Conservation (phyloP, 257 asterid species). For the Hygrophila difformis region DNA sequence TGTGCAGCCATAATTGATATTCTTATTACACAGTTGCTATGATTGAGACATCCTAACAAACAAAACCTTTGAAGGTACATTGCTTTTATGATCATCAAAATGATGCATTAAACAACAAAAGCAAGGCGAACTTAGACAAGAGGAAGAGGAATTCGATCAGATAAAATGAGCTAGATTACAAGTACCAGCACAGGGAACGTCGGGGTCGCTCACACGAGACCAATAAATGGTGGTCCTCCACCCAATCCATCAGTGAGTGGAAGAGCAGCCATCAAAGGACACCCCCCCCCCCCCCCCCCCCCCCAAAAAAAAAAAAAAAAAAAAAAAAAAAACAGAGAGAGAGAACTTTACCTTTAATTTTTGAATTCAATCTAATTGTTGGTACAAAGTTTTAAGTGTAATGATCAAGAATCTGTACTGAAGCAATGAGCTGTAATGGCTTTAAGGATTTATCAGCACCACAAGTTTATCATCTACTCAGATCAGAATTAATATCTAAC, state of each 20-base stretch:
- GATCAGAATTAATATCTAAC: neutral
- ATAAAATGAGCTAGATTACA: slow-evolving; percentile 17
- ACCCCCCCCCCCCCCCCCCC: slow-evolving; percentile 31
- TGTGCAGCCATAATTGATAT: neutral
- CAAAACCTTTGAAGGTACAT: slow-evolving; percentile 2
- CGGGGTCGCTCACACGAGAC: slow-evolving; percentile 25
- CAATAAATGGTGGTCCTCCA: slow-evolving; percentile 50
- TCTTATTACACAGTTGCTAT: slow-evolving; percentile 1
- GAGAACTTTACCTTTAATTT: too few relatives aligned
- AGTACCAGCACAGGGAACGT: slow-evolving; percentile 15
- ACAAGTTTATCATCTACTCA: neutral
- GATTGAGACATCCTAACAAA: slow-evolving; percentile 11
- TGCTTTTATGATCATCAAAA: neutral
- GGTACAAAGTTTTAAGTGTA: slow-evolving; percentile 10
- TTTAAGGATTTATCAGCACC: neutral
- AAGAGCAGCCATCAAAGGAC: slow-evolving; percentile 19
- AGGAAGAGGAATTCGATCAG: slow-evolving; percentile 2
- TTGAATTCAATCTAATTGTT: neutral
- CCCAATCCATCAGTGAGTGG: slow-evolving; percentile 33
- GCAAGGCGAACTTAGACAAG: slow-evolving; percentile 11
- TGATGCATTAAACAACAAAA: slow-evolving; percentile 5
- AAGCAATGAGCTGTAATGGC: slow-evolving; percentile 7
- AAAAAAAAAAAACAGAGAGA: too few relatives aligned
- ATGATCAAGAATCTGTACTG: slow-evolving; percentile 11
- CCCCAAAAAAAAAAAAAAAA: too few relatives aligned